Base-by-base conservation (phyloP, 345 rosid genomes). In the Erodium maritimum region DNA sequence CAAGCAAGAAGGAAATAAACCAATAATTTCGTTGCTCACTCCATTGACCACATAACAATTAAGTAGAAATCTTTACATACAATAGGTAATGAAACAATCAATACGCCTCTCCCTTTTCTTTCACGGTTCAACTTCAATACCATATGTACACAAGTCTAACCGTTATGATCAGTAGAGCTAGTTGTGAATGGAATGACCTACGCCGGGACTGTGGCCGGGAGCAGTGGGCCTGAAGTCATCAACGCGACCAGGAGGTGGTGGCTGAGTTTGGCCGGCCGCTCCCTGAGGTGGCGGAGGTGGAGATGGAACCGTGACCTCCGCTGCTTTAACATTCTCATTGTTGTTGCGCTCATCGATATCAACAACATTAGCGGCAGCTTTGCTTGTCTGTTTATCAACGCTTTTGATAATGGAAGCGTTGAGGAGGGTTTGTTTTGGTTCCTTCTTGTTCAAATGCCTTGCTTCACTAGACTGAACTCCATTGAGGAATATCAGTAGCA, bases 131-230 rank as follows among this genome's bases (percentile, higher is more conserved):
- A n/a, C n/a, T n/a, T n/a, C n/a, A n/a, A n/a, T n/a, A n/a, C n/a
- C n/a, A n/a, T n/a, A n/a, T n/a, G n/a, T n/a, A n/a, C n/a, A n/a
- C n/a, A n/a, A n/a, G n/a, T n/a, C n/a, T n/a, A n/a, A n/a, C n/a
- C n/a, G n/a, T n/a, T 29, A 5, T 1, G 37, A 6, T 29, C 7
- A 25, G 3, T 25, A 25, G 3, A 29, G 9, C 45, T 68, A 72
- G 21, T 64, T 65, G 22, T 59, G 59, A 57, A 68, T 59, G 19
- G 61, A 69, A 63, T 77, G 80, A 13, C 82, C 84, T 54, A 77
- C 70, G n/a, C 84, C 79, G 0, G 82, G 82, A 37, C 81, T 80
- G 34, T 72, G 75, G 19, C 83, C 85, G 50, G 76, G 76, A 4
- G 54, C 37, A 0, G 79, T 78, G 16, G 77, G 77, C 33, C 79